These are phyloP conservation scores for Penicillium cataractarum DNA, from an alignment of 495 filamentous ascomycete species.

Conservation along the genomic window DNA sequence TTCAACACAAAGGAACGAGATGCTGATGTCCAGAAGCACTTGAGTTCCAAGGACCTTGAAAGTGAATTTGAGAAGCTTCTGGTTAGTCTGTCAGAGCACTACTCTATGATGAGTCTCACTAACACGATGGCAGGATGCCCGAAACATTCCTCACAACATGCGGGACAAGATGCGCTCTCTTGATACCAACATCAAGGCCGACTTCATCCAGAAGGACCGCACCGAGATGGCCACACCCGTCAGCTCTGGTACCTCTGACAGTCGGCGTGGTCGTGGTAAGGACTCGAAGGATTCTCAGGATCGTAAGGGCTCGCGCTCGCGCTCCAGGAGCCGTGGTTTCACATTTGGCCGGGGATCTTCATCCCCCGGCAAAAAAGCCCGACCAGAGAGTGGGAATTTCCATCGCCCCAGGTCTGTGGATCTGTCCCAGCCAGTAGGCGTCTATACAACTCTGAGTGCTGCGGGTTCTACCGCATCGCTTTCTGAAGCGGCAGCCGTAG, in stretches of 20 bases:
- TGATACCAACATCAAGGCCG: constrained; percentile 86
- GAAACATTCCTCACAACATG: constrained; percentile 92
- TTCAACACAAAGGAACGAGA: constrained; percentile 57
- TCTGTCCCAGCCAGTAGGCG: constrained; percentile 46
- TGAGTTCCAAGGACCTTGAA: constrained; percentile 52
- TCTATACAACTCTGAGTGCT: constrained; percentile 52
- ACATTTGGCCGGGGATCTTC: constrained; percentile 66
- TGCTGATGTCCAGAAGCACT: constrained; percentile 44
- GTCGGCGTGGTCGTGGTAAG: constrained; percentile 49
- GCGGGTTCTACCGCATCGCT: constrained; percentile 45
- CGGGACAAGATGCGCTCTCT: constrained; percentile 90
- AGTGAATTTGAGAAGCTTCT: constrained; percentile 55
- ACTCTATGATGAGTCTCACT: constrained; percentile 18
- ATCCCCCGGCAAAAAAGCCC: constrained; percentile 60
- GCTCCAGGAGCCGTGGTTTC: constrained; percentile 78
- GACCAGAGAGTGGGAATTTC: constrained; percentile 47
- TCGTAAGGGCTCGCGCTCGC: constrained; percentile 58
- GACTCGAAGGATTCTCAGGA: constrained; percentile 45
- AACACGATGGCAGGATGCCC: constrained; percentile 66
- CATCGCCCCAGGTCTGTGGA: constrained; percentile 49
- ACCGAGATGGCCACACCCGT: constrained; percentile 57
- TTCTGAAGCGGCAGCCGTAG: constrained; percentile 42
- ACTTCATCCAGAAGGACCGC: constrained; percentile 90
- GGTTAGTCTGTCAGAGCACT: constrained; percentile 26
- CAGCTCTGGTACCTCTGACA: constrained; percentile 38